Base-by-base conservation (phyloP, 2,329 filamentous ascomycete species). In the Fusarium gaditjirri region DNA sequence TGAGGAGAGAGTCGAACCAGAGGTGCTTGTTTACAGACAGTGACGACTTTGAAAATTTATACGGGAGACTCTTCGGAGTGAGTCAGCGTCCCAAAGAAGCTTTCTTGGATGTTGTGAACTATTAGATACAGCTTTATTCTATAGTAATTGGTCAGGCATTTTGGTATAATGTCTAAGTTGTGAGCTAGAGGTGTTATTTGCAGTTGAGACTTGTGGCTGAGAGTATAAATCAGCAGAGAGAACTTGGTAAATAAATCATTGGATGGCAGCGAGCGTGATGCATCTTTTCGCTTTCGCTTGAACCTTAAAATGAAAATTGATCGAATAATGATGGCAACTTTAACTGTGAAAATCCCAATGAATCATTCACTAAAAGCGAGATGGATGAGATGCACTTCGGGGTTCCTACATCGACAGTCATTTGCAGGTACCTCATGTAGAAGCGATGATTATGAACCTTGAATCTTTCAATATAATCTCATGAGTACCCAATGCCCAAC, bases 31-130 rank as follows among this genome's bases (percentile, higher is more conserved):
- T 12, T n/a, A 8, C 0, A 29, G 10, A 8, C 14, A 47, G 44
- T 31, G 19, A 6, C 0, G 13, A 1, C 21, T n/a, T 21, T 17
- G 14, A 8, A 2, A 12, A 4, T 31, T 12, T n/a, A 47, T 47
- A 17, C 5, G 7, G 0, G 27, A 31, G 21, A 4, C 2, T 8
- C 0, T 13, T 21, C 5, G 14, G 2, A 1, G 3, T 31, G 27
- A n/a, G 27, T 17, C 27, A 31, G 14, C 23, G 27, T 13, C 27
- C 14, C 21, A 31, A 31, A 31, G 21, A 47, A 23, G 21, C 44
- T 47, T 47, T 47, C 27, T n/a, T 23, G 3, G 21, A 31, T 47
- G 14, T 31, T 31, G 14, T 2, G n/a, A 7, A 31, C 17, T 1
- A 47, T 47, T 47, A 10, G 21, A 31, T 12, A 10, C 25, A 25